Percentiles rank a stretch among this genome's conserved stretches.
Evolutionary conservation across 2,329 filamentous ascomycete species (phyloP).

Genomic region (Calonectria leucothoes): DNA sequence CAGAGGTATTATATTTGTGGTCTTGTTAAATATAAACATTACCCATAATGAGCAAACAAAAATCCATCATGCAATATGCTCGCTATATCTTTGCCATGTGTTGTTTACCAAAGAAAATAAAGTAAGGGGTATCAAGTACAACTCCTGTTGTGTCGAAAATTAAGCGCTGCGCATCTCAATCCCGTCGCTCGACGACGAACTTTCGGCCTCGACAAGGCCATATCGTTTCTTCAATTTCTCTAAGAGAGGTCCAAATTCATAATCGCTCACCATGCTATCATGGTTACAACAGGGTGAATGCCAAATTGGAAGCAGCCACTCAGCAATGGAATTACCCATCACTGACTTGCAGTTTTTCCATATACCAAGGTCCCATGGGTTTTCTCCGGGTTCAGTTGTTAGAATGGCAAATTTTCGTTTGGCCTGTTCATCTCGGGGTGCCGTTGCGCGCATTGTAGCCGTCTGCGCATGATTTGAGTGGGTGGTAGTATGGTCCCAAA

Average conservation of each 20-base stretch:
- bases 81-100: not conserved
- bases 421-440: conserved; percentile 57
- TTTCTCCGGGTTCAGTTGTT: conserved; percentile 77
- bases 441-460: conserved; percentile 26
- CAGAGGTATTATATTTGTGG: not conserved
- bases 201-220: conserved; percentile 32
- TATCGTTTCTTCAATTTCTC: conserved; percentile 62
- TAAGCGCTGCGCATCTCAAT: conserved; percentile 33
- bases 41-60: not conserved
- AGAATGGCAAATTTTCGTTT: conserved; percentile 83
- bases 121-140: conserved; percentile 34
- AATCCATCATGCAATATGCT: not conserved
- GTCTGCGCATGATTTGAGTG: conserved; percentile 19
- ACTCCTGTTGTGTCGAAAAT: conserved; percentile 11
- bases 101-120: conserved; percentile 1
- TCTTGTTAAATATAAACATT: not conserved
- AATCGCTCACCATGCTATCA: conserved; percentile 73
- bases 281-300: conserved; percentile 81
- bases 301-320: conserved; percentile 85
- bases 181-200: conserved; percentile 19
- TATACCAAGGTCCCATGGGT: conserved; percentile 84
- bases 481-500: conserved; percentile 16
- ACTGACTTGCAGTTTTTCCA: conserved; percentile 80
- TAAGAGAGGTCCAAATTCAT: conserved; percentile 73
- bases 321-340: conserved; percentile 77